These are phyloP conservation scores for Eimeria falciformis DNA, from an alignment of 169 alveolate genomes.

Conservation along the genomic window DNA sequence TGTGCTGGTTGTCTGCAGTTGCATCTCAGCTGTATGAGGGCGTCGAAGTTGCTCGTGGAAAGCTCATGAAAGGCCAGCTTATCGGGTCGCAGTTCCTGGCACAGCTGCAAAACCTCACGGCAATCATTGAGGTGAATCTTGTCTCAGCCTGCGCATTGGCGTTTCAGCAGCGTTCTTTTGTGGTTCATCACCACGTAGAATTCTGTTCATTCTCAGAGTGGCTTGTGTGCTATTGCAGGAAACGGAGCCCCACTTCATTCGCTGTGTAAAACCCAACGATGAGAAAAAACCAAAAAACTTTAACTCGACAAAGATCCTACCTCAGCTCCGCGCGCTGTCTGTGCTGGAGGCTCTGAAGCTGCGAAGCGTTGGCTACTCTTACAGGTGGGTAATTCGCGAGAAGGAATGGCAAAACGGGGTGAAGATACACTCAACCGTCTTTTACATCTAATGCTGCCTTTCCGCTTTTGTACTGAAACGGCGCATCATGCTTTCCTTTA, in stretches of 20 bases:
- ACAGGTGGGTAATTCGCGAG: slow-evolving; percentile 80
- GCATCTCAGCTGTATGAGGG: slow-evolving; percentile 86
- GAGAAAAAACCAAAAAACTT: slow-evolving; percentile 87
- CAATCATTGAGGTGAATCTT: slow-evolving; percentile 84
- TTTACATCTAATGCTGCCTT: too few relatives aligned
- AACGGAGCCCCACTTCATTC: slow-evolving; percentile 91
- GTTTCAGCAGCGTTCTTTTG: too few relatives aligned
- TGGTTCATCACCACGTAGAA: slow-evolving; percentile 70
- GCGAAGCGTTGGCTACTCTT: slow-evolving; percentile 89
- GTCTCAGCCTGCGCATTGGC: not conserved
- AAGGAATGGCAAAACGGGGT: too few relatives aligned
- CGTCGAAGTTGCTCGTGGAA: slow-evolving; percentile 87
- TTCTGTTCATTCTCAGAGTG: slow-evolving; percentile 91
- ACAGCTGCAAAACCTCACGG: slow-evolving; percentile 88
- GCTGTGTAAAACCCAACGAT: slow-evolving; percentile 93
- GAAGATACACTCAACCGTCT: too few relatives aligned
- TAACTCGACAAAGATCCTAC: slow-evolving; percentile 85
- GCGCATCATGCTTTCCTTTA: not conserved
- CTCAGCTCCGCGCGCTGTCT: slow-evolving; percentile 90
- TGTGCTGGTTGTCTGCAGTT: slow-evolving; percentile 75
- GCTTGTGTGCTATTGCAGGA: slow-evolving; percentile 88
- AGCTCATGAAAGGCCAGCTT: slow-evolving; percentile 92
- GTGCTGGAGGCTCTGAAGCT: slow-evolving; percentile 91
- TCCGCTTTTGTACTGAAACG: too few relatives aligned
- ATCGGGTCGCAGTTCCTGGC: slow-evolving; percentile 92